Percentiles rank a stretch among this genome's conserved stretches.
These are phyloP conservation scores for Sporothrix dimorphospora DNA, from an alignment of 2,329 filamentous ascomycete species.

Conservation along the genomic window DNA sequence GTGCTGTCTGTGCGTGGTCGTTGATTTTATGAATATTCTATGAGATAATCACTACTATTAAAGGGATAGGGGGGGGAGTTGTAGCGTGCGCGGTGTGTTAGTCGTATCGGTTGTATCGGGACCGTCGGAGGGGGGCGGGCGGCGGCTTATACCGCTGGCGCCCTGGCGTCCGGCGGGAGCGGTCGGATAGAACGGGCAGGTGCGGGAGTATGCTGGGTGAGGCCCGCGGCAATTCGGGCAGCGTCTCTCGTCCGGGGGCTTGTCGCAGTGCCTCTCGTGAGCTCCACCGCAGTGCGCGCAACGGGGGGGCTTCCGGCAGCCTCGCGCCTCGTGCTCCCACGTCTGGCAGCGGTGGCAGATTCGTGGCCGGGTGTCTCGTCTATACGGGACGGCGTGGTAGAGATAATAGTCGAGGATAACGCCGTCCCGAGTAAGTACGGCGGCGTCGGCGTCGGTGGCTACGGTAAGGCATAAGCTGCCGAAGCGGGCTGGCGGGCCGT, in stretches of 20 bases:
- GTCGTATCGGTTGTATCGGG: no score
- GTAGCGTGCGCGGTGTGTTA: no score
- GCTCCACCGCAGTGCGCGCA: neutral
- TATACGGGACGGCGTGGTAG: neutral
- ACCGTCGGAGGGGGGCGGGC: neutral
- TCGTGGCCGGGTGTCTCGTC: neutral
- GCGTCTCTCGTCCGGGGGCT: neutral
- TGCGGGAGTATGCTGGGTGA: neutral
- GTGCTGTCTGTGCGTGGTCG: no score
- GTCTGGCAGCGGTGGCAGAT: no score
- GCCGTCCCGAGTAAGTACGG: neutral
- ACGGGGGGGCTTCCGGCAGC: neutral
- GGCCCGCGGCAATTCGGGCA: no score
- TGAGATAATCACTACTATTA: no score
- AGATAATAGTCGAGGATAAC: neutral
- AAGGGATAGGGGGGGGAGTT: no score
- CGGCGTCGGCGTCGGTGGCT: no score
- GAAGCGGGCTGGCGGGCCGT: neutral
- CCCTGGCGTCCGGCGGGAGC: neutral
- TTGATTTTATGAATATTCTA: no score
- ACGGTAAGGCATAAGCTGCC: constrained; percentile 1
- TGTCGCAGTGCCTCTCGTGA: neutral
- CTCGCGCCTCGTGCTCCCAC: neutral
- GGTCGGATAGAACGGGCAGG: neutral
- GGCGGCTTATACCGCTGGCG: neutral